Percentiles rank a stretch among this genome's conserved stretches.
These are phyloP conservation scores for Picea abies DNA, from an alignment of 83 land plant species.

Conservation along the genomic window DNA sequence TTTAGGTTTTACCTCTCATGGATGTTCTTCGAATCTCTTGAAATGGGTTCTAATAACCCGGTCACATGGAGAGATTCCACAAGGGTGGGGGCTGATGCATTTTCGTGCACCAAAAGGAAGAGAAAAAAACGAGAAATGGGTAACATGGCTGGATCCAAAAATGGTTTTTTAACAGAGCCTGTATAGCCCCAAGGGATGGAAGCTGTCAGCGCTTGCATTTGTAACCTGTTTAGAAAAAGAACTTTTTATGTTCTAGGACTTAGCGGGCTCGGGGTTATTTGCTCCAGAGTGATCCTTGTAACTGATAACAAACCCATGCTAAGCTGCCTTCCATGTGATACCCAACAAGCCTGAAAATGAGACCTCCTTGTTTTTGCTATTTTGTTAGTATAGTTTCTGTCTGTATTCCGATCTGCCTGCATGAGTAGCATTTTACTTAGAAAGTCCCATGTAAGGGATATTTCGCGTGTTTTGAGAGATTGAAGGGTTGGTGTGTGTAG, in stretches of 20 bases:
- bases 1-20: neutral
- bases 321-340: no score
- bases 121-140: no score
- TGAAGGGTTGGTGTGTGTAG: conserved; percentile 5
- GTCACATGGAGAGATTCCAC: no score
- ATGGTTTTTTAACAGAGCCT: no score
- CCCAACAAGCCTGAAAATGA: neutral
- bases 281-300: no score
- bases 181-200: neutral
- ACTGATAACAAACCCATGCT: no score
- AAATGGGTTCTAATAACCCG: neutral
- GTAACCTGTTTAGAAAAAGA: neutral
- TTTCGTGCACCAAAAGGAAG: no score
- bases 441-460: neutral
- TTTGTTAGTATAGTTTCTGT: neutral
- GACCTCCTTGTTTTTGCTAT: neutral
- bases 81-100: no score
- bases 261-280: neutral
- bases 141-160: no score
- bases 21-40: neutral
- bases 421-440: neutral
- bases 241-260: neutral
- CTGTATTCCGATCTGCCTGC: neutral
- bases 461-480: neutral
- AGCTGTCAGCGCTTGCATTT: neutral